A percentile compares a stretch with the other conserved stretches of the same genome.
Evolutionary conservation across 2,329 filamentous ascomycete genomes (phyloP).

Genomic region (Ophiostoma ips): DNA sequence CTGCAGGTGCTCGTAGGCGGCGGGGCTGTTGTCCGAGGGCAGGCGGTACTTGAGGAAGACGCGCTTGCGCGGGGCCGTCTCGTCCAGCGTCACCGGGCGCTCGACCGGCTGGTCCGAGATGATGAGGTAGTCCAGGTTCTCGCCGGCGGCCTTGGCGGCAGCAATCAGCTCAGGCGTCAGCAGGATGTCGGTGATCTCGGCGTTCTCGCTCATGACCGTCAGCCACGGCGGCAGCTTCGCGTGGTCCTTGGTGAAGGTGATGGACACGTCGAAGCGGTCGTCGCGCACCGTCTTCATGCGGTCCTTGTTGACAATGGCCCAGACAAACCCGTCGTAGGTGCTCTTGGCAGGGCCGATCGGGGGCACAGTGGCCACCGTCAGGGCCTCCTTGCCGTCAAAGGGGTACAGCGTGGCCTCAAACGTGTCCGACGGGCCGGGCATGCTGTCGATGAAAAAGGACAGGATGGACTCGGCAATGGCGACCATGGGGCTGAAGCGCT

Average conservation of each 20-base stretch:
- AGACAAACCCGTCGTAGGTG: conserved; percentile 81
- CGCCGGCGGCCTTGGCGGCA: conserved; percentile 64
- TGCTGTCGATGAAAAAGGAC: conserved; percentile 68
- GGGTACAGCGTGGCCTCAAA: conserved; percentile 69
- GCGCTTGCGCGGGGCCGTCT: conserved; percentile 75
- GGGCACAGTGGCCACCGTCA: conserved; percentile 49
- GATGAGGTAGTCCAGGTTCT: conserved; percentile 73
- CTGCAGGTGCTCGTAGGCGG: conserved; percentile 44
- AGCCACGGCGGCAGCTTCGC: conserved; percentile 78
- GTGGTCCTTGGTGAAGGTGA: conserved; percentile 88
- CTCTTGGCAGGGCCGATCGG: conserved; percentile 41
- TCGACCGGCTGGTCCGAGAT: conserved; percentile 81
- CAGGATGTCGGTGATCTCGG: conserved; percentile 78
- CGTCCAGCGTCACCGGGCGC: conserved; percentile 76
- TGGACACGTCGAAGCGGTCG: conserved; percentile 84
- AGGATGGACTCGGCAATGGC: conserved; percentile 48
- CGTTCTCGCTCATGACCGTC: conserved; percentile 93
- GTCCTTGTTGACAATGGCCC: conserved; percentile 90
- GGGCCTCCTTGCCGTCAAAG: conserved; percentile 82
- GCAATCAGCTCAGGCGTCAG: conserved; percentile 78
- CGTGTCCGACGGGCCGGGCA: conserved; percentile 54
- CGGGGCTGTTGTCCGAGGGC: conserved; percentile 39
- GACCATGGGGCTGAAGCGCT: conserved; percentile 70
- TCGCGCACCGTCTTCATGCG: conserved; percentile 80
- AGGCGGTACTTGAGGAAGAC: conserved; percentile 65